Percentiles rank a stretch among this genome's conserved stretches.
These are phyloP conservation scores for Tetrahymena elliotti DNA, from an alignment of 73 alveolate genomes.

Conservation along the genomic window DNA sequence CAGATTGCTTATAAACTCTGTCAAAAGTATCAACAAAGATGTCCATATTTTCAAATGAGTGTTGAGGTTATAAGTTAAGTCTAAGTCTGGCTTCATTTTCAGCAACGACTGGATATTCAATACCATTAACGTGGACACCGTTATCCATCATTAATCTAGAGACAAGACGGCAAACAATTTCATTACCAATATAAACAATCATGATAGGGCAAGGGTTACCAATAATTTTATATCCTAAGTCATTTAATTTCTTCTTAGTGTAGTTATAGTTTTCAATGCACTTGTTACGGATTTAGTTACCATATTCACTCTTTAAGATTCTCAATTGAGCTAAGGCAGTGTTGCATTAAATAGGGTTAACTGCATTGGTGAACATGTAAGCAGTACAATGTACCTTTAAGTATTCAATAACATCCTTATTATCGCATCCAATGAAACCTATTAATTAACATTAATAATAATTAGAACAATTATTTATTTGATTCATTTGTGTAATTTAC, in stretches of 20 bases:
- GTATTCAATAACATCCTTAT: slow-evolving; percentile 30
- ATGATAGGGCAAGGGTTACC: slow-evolving; percentile 41
- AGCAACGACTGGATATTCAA: slow-evolving; percentile 37
- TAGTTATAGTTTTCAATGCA: slow-evolving; percentile 33
- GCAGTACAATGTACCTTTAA: slow-evolving; percentile 29
- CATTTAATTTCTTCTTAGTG: slow-evolving; percentile 13
- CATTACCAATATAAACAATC: slow-evolving; percentile 24
- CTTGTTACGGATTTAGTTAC: slow-evolving; percentile 12
- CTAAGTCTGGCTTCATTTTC: slow-evolving; percentile 34
- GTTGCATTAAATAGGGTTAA: slow-evolving; percentile 31
- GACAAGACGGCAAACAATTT: slow-evolving; percentile 35
- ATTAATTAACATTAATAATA: background rate
- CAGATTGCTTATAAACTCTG: background rate
- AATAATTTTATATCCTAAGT: slow-evolving; percentile 12
- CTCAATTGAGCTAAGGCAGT: slow-evolving; percentile 43
- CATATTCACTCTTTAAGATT: slow-evolving; percentile 24
- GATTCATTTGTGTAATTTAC: background rate
- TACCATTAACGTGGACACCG: slow-evolving; percentile 41
- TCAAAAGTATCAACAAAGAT: slow-evolving; percentile 25
- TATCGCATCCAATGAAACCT: slow-evolving; percentile 30
- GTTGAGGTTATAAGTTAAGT: slow-evolving; percentile 40
- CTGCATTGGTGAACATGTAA: slow-evolving; percentile 39
- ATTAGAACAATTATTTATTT: background rate
- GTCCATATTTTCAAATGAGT: slow-evolving; percentile 33
- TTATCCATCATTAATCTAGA: slow-evolving; percentile 41